Base-by-base conservation (phyloP, 768 basidiomycete genomes). In the Russula brevipes region DNA sequence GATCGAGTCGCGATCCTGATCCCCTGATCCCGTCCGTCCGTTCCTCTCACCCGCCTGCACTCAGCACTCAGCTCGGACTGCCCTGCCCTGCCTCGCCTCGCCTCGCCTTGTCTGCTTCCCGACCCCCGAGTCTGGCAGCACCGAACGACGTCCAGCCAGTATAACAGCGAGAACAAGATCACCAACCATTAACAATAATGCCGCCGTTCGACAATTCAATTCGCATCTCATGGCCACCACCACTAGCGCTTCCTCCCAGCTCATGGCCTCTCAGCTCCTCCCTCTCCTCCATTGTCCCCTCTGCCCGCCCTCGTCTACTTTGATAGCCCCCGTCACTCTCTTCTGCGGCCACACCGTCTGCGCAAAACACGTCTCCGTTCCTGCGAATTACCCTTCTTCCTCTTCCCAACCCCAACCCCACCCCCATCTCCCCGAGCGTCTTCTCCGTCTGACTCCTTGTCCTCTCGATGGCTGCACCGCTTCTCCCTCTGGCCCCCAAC, bases 341-440 rank as follows among this genome's bases (percentile, higher is more conserved):
- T 81, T 78, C 68, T 97, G 94, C 70, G 94, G 94, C 57, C 94
- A 97, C 72, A 81, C 92, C 24, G 66, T 95, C 65, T 97, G 93
- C 69, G 73, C 83, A 0, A 50, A 68, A 79, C 59, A 72, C 63
- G 65, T 67, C 67, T 46, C 63, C 12, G 53, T 68, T 44, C 65
- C 68, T 16, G 30, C 67, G 57, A 62, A 56, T 56, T 17, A 6
- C n/a, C n/a, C 55, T 35, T 33, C 42, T 11, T 7, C 7, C 64
- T 58, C 66, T 49, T 33, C 55, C 58, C 41, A 59, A 71, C 56
- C 71, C 65, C 69, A 44, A 63, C 69, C 36, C 69, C 66, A 69
- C 45, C 53, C 4, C 45, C 57, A 51, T 19, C 7, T 24, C 30
- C 35, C 46, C 49, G 9, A 24, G 24, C 59, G 12, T 36, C 57